A percentile compares a stretch with the other conserved stretches of the same genome.
phyloP scores from a whole-genome alignment of 2,329 filamentous ascomycete genomes.

The Grosmannia clavigera region DNA sequence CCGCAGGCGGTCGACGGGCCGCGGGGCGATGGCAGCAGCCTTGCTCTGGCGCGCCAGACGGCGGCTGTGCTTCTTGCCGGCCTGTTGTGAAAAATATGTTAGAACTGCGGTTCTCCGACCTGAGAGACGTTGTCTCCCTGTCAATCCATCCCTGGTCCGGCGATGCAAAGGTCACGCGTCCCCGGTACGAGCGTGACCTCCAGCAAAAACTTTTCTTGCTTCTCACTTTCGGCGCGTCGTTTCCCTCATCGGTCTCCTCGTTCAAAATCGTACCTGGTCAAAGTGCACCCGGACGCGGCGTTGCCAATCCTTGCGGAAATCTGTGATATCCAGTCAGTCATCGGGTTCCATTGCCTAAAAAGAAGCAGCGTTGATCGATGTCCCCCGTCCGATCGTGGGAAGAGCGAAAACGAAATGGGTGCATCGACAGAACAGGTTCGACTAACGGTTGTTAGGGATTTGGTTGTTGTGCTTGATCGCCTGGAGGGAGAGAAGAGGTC shows the following conservation, averaged over 20 bases:
- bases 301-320: conserved; percentile 99
- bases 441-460: conserved; percentile 88
- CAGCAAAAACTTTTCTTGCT: not conserved
- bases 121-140: not conserved
- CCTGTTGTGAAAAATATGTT: conserved; percentile 38
- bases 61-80: conserved; percentile 90
- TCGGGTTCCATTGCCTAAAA: conserved; percentile 1
- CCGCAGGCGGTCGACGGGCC: conserved; percentile 92
- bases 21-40: conserved; percentile 88
- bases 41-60: conserved; percentile 85
- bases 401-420: not conserved
- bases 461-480: conserved; percentile 99
- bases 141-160: not conserved
- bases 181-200: not conserved
- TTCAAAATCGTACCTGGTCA: conserved; percentile 69
- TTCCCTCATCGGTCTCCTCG: not conserved
- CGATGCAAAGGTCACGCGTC: too few relatives aligned
- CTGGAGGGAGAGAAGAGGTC: conserved; percentile 27
- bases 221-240: not conserved
- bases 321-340: conserved; percentile 36
- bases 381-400: not conserved
- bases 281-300: conserved; percentile 98
- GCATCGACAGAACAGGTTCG: conserved; percentile 18
- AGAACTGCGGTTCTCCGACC: not conserved
- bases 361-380: not conserved